Evolutionary conservation across 1,139 yeast species (phyloP), one percentile per base, ranked within the genome.

Genomic region (Scheffersomyces segobiensis): DNA sequence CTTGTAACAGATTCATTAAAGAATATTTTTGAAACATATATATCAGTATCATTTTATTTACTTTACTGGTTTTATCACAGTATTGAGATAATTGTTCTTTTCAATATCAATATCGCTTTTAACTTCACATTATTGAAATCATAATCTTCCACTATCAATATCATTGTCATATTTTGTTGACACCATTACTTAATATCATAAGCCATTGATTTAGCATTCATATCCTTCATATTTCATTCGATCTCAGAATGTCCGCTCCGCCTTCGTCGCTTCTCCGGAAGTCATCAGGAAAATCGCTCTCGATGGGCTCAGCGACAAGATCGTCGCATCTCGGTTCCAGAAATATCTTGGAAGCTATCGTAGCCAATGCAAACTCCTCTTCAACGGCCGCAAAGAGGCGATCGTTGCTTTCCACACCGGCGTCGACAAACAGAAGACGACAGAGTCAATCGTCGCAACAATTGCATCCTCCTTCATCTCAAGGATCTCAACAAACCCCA

Each of bases 401-500:
- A 57, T 78, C 81, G 22, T 64, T 79, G 20, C 68, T 78, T 14
- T 70, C 78, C 19, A 78, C 81, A 3, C 82, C 83, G 1, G 80
- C 82, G 17, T 72, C 77, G 10, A 70, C 73, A 53, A 71, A 70
- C 57, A 75, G 71, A 55, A 60, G 80, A 52, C 65, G 80, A 22
- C 78, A 75, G 56, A 76, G 79, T 56, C 60, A 67, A 24, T 55
- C 62, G n/a, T 56, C 54, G 8, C 60, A 53, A 22, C 60, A 59
- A 49, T 63, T 63, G 22, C 57, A 53, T 8, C 55, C 55, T 24
- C 59, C 59, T 5, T 60, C 60, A 17, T 55, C 61, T 5, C 59
- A 58, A 3, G 54, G 62, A 39, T 62, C 67, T 19, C 70, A 63
- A 52, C 70, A 63, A 42, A 62, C 65, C 18, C 66, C 68, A 20